These are phyloP conservation scores for Leccinum angustisporum DNA, from an alignment of 1,284 basidiomycete genomes.

Conservation along the genomic window DNA sequence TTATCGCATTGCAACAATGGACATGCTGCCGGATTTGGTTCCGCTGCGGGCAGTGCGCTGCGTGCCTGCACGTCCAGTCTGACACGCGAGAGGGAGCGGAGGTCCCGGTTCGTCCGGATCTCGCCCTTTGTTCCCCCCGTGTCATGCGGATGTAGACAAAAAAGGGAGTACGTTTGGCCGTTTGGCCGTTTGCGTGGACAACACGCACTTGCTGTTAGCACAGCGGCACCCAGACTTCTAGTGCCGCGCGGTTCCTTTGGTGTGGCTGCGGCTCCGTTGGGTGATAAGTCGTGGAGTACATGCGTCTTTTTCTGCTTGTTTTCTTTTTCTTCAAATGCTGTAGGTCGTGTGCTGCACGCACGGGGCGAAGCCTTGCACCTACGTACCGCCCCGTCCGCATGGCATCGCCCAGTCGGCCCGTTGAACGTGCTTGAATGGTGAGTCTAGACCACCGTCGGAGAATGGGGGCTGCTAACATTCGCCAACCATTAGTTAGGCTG, in stretches of 20 bases:
- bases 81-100: not conserved
- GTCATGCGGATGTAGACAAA: not conserved
- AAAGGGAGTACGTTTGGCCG: not conserved
- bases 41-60: conserved; percentile 16
- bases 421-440: not conserved
- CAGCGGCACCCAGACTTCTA: not conserved
- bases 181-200: conserved; percentile 24
- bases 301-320: conserved; percentile 11
- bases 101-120: conserved; percentile 22
- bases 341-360: conserved; percentile 11
- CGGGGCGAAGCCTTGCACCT: conserved; percentile 7
- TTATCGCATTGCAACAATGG: conserved; percentile 24
- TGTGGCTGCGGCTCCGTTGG: conserved; percentile 21
- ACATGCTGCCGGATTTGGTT: conserved; percentile 23
- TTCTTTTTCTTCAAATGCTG: not conserved
- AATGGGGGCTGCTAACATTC: not conserved
- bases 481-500: not conserved
- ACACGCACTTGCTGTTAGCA: conserved; percentile 20
- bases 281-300: conserved; percentile 24
- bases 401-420: not conserved
- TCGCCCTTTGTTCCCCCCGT: conserved; percentile 9
- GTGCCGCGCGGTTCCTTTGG: conserved; percentile 11
- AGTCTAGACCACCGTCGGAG: not conserved
- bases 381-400: not conserved
- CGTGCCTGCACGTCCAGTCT: not conserved